Percentiles rank a stretch among this genome's conserved stretches.
These are phyloP conservation scores for Arctium minus DNA, from an alignment of 129 eudicot genomes.

Conservation along the genomic window DNA sequence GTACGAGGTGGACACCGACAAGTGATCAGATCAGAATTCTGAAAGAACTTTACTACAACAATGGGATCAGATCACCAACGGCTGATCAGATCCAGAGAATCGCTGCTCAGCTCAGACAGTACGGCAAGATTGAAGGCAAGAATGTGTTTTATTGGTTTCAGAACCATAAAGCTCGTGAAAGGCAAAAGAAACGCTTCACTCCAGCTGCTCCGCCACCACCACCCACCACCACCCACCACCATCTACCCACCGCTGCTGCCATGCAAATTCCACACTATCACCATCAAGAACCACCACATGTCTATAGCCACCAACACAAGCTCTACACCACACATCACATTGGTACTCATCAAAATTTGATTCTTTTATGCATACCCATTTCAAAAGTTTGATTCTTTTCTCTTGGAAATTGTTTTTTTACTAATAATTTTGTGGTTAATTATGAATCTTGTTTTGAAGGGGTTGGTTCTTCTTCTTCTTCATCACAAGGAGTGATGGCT, in stretches of 20 bases:
- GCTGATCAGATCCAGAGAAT: conserved; percentile 95
- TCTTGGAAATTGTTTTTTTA: conserved; percentile 1
- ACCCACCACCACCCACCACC: conserved; percentile 20
- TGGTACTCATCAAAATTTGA: conserved; percentile 9
- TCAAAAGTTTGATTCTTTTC: too few species aligned
- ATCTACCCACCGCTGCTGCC: conserved; percentile 25
- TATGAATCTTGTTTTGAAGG: conserved; percentile 38
- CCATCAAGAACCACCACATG: conserved; percentile 24
- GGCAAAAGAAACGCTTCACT: conserved; percentile 90
- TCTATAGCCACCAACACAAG: conserved; percentile 29
- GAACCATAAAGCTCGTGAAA: conserved; percentile 95
- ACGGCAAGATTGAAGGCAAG: conserved; percentile 99
- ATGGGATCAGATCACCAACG: conserved; percentile 85
- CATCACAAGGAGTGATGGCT: conserved; percentile 43
- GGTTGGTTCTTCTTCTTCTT: conserved; percentile 48
- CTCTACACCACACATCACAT: conserved; percentile 40
- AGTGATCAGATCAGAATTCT: conserved; percentile 86
- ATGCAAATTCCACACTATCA: conserved; percentile 24
- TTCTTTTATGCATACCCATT: not conserved
- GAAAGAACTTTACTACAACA: conserved; percentile 94
- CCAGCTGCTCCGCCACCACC: conserved; percentile 18
- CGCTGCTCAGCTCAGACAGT: conserved; percentile 83
- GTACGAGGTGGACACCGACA: conserved; percentile 95
- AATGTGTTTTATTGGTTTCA: conserved; percentile 99
- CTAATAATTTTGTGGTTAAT: not conserved